Evolutionary conservation across 2,329 filamentous ascomycete species (phyloP).

Genomic region (Penicillium sp.): DNA sequence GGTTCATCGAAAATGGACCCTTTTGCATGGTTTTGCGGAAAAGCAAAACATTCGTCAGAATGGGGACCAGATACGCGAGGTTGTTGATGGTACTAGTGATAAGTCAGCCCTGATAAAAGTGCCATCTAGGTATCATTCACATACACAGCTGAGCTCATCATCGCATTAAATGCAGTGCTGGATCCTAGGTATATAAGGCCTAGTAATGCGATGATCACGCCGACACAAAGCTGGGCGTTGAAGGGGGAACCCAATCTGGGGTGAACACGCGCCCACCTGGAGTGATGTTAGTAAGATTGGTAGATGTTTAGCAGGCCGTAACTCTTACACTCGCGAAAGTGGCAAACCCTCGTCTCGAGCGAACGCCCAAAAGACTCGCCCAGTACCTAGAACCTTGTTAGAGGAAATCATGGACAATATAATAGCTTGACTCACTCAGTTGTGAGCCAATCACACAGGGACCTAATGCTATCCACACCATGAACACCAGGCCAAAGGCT

Average conservation of each 20-base stretch:
- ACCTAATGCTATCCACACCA: slow-evolving; percentile 32
- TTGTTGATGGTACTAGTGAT: slow-evolving; percentile 43
- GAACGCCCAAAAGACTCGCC: slow-evolving; percentile 58
- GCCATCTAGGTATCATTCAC: not conserved
- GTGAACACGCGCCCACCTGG: slow-evolving; percentile 45
- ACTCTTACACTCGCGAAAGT: slow-evolving; percentile 25
- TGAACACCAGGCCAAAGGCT: slow-evolving; percentile 49
- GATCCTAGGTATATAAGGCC: slow-evolving; percentile 64
- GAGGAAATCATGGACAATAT: slow-evolving; percentile 12
- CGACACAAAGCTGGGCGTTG: slow-evolving; percentile 53
- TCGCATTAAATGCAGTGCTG: slow-evolving; percentile 61
- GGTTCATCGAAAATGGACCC: slow-evolving; percentile 46
- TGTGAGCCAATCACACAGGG: slow-evolving; percentile 34
- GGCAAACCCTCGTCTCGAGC: slow-evolving; percentile 50
- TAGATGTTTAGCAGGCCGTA: not conserved
- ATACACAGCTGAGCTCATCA: slow-evolving; percentile 27
- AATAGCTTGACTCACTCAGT: slow-evolving; percentile 36
- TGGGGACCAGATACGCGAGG: slow-evolving; percentile 45
- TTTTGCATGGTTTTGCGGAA: slow-evolving; percentile 43
- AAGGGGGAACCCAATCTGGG: slow-evolving; percentile 44
- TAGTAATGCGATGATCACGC: slow-evolving; percentile 51
- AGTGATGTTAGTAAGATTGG: slow-evolving; percentile 14
- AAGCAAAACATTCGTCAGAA: slow-evolving; percentile 45
- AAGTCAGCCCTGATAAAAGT: not conserved
- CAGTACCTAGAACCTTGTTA: slow-evolving; percentile 37